Evolutionary conservation across 495 filamentous ascomycete genomes (phyloP).

Genomic region (Talaromyces nanjingensis): DNA sequence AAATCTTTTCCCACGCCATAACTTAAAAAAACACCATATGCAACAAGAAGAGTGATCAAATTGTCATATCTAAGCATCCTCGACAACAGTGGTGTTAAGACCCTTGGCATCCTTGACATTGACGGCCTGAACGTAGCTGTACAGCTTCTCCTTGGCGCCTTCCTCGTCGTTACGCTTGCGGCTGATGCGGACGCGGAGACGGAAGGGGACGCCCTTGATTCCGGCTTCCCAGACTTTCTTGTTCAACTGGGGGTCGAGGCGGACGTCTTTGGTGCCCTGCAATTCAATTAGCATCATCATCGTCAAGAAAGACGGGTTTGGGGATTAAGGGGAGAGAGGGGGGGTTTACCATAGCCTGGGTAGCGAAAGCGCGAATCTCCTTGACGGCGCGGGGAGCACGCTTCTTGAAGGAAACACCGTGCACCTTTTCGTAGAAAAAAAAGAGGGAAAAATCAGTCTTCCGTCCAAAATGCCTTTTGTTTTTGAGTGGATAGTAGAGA

Average conservation of each 20-base stretch:
- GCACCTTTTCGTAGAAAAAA: slow-evolving; percentile 54
- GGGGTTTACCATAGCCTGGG: slow-evolving; percentile 90
- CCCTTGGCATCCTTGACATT: slow-evolving; percentile 99
- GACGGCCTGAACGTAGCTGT: slow-evolving; percentile 98
- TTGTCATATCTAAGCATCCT: slow-evolving; percentile 38
- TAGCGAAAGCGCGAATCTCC: slow-evolving; percentile 92
- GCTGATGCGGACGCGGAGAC: slow-evolving; percentile 94
- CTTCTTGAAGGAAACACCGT: slow-evolving; percentile 99
- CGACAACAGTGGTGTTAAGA: slow-evolving; percentile 76
- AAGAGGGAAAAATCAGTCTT: slow-evolving; percentile 45
- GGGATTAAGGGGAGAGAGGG: no score
- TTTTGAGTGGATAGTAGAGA: slow-evolving; percentile 18
- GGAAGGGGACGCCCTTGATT: slow-evolving; percentile 96
- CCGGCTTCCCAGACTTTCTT: slow-evolving; percentile 99
- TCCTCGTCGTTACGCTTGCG: slow-evolving; percentile 99
- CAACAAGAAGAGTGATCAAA: neutral
- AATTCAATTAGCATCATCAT: neutral
- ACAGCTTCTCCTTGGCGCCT: slow-evolving; percentile 95
- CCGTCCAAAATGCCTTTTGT: slow-evolving; percentile 55
- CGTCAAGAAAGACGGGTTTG: no score
- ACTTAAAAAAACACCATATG: neutral
- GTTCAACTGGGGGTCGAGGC: slow-evolving; percentile 95
- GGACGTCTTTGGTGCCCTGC: slow-evolving; percentile 95
- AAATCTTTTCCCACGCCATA: neutral
- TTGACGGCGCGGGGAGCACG: slow-evolving; percentile 96